Conservation (phyloP, 257 asterid species). For the Solanum clarkiae region DNA sequence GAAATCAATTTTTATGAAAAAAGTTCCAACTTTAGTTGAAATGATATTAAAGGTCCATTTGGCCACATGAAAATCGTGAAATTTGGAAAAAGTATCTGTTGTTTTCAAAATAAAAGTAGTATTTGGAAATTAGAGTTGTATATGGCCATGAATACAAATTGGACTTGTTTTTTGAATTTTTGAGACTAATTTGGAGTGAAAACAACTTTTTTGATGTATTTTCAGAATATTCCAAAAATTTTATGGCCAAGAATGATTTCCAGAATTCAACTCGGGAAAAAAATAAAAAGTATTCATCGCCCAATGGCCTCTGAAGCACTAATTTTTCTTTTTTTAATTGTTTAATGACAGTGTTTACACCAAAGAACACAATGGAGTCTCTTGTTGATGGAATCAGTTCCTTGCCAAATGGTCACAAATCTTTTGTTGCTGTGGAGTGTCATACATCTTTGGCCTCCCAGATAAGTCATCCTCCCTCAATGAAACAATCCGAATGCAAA, state of each 20-base stretch:
- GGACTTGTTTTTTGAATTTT: not conserved
- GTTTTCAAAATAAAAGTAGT: not conserved
- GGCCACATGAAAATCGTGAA: not conserved
- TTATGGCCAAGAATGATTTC: not conserved
- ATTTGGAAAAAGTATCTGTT: not conserved
- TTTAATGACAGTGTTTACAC: slow-evolving; percentile 23
- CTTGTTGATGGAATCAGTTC: slow-evolving; percentile 54
- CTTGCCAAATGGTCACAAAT: slow-evolving; percentile 31
- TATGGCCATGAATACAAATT: not conserved
- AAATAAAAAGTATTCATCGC: not conserved
- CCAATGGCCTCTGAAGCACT: not conserved
- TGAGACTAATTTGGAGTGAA: not conserved
- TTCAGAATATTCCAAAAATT: not conserved
- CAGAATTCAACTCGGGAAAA: not conserved
- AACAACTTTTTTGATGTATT: not conserved
- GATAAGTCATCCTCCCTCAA: slow-evolving; percentile 34
- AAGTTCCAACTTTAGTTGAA: not conserved
- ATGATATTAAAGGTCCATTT: not conserved
- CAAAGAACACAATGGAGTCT: slow-evolving; percentile 39
- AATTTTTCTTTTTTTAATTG: slow-evolving; percentile 10
- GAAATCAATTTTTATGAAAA: not conserved
- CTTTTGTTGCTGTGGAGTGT: slow-evolving; percentile 18
- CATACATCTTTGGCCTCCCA: slow-evolving; percentile 25
- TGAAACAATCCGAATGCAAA: slow-evolving; percentile 21
- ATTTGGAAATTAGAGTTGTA: not conserved